A percentile compares a stretch with the other conserved stretches of the same genome.
phyloP scores from a whole-genome alignment of 78 protist species.

The Reticulomyxa filosa region DNA sequence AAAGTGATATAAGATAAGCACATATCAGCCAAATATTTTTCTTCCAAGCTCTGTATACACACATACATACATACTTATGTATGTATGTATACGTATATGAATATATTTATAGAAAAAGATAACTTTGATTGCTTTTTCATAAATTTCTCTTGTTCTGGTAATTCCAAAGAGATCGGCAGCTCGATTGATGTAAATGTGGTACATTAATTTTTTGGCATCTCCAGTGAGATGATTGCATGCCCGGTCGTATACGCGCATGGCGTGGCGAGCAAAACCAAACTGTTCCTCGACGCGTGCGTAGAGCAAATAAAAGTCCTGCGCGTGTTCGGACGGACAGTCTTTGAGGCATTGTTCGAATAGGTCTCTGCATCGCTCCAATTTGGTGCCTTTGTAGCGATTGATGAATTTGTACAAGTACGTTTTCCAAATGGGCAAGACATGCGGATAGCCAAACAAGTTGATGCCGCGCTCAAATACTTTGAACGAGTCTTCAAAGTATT shows the following conservation, averaged over 20 bases:
- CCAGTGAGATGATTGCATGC: constrained; percentile 23
- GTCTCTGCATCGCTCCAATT: constrained; percentile 83
- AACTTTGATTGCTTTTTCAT: constrained; percentile 53
- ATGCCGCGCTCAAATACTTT: too few species aligned
- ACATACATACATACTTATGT: too few species aligned
- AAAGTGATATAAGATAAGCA: too few species aligned
- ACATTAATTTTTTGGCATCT: constrained; percentile 33
- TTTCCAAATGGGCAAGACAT: constrained; percentile 47
- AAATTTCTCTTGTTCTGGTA: constrained; percentile 71
- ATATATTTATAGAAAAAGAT: constrained; percentile 43
- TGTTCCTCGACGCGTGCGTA: constrained; percentile 27
- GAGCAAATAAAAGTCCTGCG: constrained; percentile 14
- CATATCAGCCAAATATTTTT: constrained; percentile 44
- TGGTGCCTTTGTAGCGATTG: constrained; percentile 58
- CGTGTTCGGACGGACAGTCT: constrained; percentile 36
- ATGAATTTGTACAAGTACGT: constrained; percentile 63
- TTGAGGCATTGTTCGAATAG: constrained; percentile 71
- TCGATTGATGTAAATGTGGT: constrained; percentile 41
- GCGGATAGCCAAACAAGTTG: neutral
- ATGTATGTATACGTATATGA: too few species aligned
- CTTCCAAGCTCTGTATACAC: too few species aligned
- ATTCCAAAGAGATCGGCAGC: constrained; percentile 43
- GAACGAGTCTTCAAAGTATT: constrained; percentile 69
- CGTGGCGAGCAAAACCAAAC: constrained; percentile 61
- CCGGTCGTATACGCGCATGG: constrained; percentile 71